These are phyloP conservation scores for Backusella liffmaniae DNA, from an alignment of 192 early-diverging fungal genomes.

Conservation along the genomic window DNA sequence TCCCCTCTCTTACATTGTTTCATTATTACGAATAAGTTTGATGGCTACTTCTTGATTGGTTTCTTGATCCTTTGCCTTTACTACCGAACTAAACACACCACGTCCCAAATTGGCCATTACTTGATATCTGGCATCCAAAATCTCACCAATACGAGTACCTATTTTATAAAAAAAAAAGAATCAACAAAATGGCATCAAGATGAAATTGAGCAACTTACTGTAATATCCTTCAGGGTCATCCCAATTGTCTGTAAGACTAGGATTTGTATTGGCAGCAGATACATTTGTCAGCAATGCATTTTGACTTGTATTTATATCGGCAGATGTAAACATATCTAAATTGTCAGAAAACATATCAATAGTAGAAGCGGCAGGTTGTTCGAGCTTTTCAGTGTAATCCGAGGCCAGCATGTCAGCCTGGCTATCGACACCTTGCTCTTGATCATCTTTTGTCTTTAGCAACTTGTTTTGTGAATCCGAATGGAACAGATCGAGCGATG, in stretches of 20 bases:
- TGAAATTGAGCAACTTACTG: conserved; percentile 50
- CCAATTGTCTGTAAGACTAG: conserved; percentile 81
- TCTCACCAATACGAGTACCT: conserved; percentile 81
- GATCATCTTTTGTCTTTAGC: conserved; percentile 44
- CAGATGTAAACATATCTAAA: conserved; percentile 67
- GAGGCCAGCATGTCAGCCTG: conserved; percentile 63
- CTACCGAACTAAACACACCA: conserved; percentile 95
- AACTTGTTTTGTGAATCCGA: conserved; percentile 45
- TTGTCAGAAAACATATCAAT: conserved; percentile 75
- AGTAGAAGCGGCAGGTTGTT: conserved; percentile 23
- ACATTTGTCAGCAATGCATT: conserved; percentile 43
- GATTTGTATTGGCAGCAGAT: conserved; percentile 41
- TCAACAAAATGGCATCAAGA: not conserved
- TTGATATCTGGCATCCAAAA: conserved; percentile 82
- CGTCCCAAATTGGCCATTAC: conserved; percentile 84
- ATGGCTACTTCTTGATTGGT: conserved; percentile 86
- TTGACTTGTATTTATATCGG: conserved; percentile 29
- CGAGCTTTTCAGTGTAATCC: conserved; percentile 55
- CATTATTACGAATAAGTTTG: conserved; percentile 95
- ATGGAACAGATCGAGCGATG: conserved; percentile 72
- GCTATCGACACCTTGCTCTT: conserved; percentile 37
- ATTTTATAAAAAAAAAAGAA: not conserved
- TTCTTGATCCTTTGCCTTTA: conserved; percentile 79
- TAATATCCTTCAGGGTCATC: conserved; percentile 99
- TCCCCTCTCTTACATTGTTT: conserved; percentile 66